A percentile compares a stretch with the other conserved stretches of the same genome.
Conservation (phyloP, 768 basidiomycete genomes). For the Boletus bicolor region DNA sequence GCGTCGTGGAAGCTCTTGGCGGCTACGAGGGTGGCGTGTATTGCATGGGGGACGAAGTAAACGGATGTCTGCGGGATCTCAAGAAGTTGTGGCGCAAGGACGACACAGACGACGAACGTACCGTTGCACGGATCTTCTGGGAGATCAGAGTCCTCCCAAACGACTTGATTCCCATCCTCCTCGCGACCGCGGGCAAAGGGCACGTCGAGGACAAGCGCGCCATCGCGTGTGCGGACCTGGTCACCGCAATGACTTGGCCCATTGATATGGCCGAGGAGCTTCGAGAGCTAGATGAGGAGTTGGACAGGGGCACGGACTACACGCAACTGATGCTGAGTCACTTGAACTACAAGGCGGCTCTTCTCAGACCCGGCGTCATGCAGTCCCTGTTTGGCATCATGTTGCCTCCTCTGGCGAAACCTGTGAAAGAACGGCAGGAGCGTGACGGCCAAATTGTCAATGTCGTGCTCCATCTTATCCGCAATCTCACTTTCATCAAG, state of each 20-base stretch:
- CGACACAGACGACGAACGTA: slow-evolving; percentile 94
- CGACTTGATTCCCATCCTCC: slow-evolving; percentile 83
- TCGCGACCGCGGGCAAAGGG: slow-evolving; percentile 76
- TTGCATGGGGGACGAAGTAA: slow-evolving; percentile 76
- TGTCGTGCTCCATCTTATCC: slow-evolving; percentile 81
- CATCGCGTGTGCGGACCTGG: slow-evolving; percentile 79
- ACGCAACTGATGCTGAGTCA: slow-evolving; percentile 80
- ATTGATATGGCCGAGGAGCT: slow-evolving; percentile 94
- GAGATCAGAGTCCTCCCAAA: slow-evolving; percentile 82
- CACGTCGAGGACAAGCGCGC: slow-evolving; percentile 79
- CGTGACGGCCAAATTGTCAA: slow-evolving; percentile 86
- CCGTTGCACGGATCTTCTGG: slow-evolving; percentile 90
- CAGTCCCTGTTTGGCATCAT: slow-evolving; percentile 71
- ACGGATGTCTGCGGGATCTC: slow-evolving; percentile 86
- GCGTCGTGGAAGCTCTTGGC: slow-evolving; percentile 79
- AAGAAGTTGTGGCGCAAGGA: slow-evolving; percentile 96
- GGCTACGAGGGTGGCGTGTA: slow-evolving; percentile 67
- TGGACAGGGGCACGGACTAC: slow-evolving; percentile 83
- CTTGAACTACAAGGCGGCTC: slow-evolving; percentile 81
- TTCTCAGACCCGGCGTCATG: slow-evolving; percentile 62
- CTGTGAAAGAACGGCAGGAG: slow-evolving; percentile 62
- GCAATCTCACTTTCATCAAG: slow-evolving; percentile 93
- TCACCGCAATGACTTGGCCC: slow-evolving; percentile 99
- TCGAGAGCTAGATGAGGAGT: slow-evolving; percentile 80
- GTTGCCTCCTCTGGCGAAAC: slow-evolving; percentile 74